These are phyloP conservation scores for Yamadazyma paraphyllophila DNA, from an alignment of 805 yeast species.

Conservation along the genomic window DNA sequence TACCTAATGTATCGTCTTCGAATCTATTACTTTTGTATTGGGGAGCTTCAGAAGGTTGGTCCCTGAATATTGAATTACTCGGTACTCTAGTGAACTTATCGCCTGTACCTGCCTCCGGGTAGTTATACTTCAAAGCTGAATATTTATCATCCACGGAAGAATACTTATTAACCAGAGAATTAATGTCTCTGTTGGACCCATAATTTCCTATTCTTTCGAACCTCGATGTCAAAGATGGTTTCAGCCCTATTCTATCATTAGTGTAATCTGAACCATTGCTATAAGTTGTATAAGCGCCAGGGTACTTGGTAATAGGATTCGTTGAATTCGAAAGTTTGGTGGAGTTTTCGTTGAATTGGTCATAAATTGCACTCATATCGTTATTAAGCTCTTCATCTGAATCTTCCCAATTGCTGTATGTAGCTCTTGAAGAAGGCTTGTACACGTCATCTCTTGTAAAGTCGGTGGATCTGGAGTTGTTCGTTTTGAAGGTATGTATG, in stretches of 20 bases:
- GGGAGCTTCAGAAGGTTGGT: not conserved
- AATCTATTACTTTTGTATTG: not conserved
- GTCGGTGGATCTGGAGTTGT: not conserved
- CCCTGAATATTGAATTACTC: not conserved
- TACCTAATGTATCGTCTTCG: not conserved
- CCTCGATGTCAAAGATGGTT: constrained; percentile 3
- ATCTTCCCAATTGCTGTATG: constrained; percentile 10
- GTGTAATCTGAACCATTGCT: not conserved
- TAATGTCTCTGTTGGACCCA: not conserved
- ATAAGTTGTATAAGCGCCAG: constrained; percentile 6
- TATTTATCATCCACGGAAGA: not conserved
- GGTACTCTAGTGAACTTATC: constrained; percentile 5
- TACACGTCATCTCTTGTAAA: too few relatives aligned
- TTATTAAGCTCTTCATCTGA: constrained; percentile 17
- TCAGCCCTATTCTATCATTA: constrained; percentile 1
- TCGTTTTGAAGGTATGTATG: constrained; percentile 11
- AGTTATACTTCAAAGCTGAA: too few relatives aligned
- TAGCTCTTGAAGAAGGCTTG: not conserved
- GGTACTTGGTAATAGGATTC: not conserved
- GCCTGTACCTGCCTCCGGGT: not conserved
- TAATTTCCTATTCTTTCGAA: constrained; percentile 4
- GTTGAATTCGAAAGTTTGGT: constrained; percentile 5
- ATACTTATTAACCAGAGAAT: too few relatives aligned
- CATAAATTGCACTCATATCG: constrained; percentile 12
- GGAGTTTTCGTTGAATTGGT: constrained; percentile 11